Evolutionary conservation across 768 basidiomycete species (phyloP).

Genomic region (Mycena olivaceomarginata): DNA sequence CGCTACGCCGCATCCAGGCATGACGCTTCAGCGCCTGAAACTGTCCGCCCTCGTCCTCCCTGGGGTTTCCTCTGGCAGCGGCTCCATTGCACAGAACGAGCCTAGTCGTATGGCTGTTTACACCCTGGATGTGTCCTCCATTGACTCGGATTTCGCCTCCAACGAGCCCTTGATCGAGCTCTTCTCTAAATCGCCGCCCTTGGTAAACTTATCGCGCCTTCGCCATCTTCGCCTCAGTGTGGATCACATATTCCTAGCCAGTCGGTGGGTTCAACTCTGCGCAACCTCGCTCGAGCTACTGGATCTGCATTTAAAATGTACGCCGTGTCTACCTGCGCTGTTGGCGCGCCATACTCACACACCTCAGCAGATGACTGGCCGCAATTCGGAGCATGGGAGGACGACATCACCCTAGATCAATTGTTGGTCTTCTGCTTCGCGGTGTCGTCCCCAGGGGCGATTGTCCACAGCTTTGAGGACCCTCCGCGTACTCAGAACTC

Average conservation of each 20-base stretch:
- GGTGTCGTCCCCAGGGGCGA: not conserved
- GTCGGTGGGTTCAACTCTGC: not conserved
- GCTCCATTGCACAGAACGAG: not conserved
- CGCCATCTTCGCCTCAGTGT: conserved; percentile 1
- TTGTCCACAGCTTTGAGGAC: not conserved
- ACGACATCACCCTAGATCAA: not conserved
- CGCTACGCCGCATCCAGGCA: not conserved
- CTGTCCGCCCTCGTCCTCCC: not conserved
- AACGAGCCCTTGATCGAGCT: not conserved
- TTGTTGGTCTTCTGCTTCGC: not conserved
- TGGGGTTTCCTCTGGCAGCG: not conserved
- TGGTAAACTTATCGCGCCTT: conserved; percentile 1
- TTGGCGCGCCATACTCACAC: not conserved
- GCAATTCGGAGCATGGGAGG: not conserved
- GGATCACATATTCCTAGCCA: not conserved
- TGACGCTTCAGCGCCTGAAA: not conserved
- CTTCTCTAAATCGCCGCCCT: not conserved
- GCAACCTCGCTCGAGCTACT: not conserved
- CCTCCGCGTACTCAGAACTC: conserved; percentile 7
- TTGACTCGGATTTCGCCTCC: not conserved
- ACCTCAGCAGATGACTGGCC: not conserved
- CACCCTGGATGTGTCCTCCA: not conserved
- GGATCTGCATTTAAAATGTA: not conserved
- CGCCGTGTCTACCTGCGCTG: not conserved
- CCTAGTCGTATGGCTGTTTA: not conserved